Evolutionary conservation across 1,139 yeast species (phyloP).

Genomic region (Diutina pseudorugosa): DNA sequence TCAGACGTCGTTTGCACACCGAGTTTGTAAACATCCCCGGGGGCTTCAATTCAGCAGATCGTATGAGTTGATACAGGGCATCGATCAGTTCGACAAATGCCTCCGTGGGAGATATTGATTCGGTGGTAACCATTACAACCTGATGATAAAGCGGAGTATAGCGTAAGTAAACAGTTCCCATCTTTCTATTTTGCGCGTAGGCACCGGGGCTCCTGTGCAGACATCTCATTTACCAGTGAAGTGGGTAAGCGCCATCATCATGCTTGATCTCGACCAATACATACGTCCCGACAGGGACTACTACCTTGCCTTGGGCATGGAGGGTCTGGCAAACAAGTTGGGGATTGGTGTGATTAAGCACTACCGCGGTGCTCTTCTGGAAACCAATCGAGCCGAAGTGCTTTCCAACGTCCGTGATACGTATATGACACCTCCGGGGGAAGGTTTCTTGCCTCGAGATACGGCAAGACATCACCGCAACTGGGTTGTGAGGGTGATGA

Average conservation of each 20-base stretch:
- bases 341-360: constrained; percentile 91
- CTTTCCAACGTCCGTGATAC: constrained; percentile 88
- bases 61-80: constrained; percentile 14
- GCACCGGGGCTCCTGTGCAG: neutral
- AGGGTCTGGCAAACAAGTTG: constrained; percentile 92
- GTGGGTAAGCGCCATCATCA: constrained; percentile 6
- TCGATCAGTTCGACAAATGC: constrained; percentile 7
- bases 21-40: constrained; percentile 62
- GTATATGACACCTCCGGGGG: constrained; percentile 93
- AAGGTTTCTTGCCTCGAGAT: constrained; percentile 91
- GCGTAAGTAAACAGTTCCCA: neutral
- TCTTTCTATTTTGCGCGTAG: neutral
- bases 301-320: constrained; percentile 77
- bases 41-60: constrained; percentile 29
- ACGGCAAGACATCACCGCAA: constrained; percentile 94
- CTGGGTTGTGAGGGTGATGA: constrained; percentile 82
- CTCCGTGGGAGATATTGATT: constrained; percentile 2
- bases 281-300: constrained; percentile 29
- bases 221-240: neutral
- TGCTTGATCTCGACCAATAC: constrained; percentile 27
- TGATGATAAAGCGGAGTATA: too few species aligned
- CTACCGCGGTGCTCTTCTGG: constrained; percentile 35
- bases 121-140: neutral
- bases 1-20: constrained; percentile 28
- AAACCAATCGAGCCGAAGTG: constrained; percentile 55